These are phyloP conservation scores for Venturiaceae sp. DNA, from an alignment of 2,329 filamentous ascomycete genomes.

Conservation along the genomic window DNA sequence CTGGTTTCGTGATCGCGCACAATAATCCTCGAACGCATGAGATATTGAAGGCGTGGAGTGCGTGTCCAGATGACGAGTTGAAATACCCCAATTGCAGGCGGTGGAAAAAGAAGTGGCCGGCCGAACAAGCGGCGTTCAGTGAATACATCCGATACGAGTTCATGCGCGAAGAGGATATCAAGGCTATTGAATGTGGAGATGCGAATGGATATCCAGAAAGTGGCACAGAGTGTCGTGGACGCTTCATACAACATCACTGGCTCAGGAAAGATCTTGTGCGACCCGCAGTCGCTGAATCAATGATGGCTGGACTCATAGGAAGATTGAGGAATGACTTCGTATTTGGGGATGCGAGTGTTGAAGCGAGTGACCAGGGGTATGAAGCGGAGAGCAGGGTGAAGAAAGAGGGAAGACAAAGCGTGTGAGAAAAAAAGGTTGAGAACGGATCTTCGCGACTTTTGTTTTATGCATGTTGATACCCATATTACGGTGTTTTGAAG, in stretches of 20 bases:
- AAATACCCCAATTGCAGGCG: constrained; percentile 14
- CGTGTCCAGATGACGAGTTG: constrained; percentile 16
- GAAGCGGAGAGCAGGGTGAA: too few relatives aligned
- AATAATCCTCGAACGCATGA: constrained; percentile 15
- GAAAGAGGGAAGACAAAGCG: too few relatives aligned
- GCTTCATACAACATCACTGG: constrained; percentile 12
- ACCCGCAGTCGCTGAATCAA: constrained; percentile 6
- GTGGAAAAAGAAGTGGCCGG: constrained; percentile 19
- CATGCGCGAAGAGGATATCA: constrained; percentile 2
- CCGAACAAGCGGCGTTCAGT: constrained; percentile 23
- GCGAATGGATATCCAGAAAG: constrained; percentile 23
- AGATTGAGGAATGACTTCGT: constrained; percentile 2
- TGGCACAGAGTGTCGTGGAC: constrained; percentile 10
- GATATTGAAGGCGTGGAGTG: constrained; percentile 20
- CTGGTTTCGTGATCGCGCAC: constrained; percentile 30
- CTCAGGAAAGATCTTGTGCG: constrained; percentile 7
- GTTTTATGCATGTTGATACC: too few relatives aligned
- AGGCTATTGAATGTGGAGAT: constrained; percentile 22
- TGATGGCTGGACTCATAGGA: constrained; percentile 7
- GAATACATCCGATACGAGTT: constrained; percentile 25
- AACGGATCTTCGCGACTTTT: too few relatives aligned
- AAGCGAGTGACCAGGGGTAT: too few relatives aligned
- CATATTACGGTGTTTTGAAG: too few relatives aligned
- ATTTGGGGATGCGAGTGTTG: too few relatives aligned
- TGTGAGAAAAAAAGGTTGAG: too few relatives aligned